Conservation (phyloP, 129 eudicot genomes). For the Arctium lappa region DNA sequence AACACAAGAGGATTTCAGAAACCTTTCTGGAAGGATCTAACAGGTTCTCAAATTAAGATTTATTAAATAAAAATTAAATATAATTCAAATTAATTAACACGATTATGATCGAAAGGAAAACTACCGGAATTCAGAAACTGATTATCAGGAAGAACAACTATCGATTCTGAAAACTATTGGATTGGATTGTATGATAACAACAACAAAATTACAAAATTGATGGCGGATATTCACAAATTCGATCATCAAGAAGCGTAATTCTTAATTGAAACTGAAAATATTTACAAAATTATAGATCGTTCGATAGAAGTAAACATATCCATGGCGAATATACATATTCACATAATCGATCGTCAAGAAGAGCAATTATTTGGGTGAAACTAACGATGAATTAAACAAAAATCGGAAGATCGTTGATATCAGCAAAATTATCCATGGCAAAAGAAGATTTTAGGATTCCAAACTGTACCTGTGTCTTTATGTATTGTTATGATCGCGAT, state of each 20-base stretch:
- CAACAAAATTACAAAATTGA: neutral
- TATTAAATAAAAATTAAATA: neutral
- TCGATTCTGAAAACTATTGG: neutral
- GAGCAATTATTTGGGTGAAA: neutral
- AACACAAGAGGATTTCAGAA: neutral
- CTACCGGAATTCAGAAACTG: neutral
- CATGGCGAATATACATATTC: neutral
- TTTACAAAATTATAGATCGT: neutral
- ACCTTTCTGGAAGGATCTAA: constrained; percentile 3
- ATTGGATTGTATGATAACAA: neutral
- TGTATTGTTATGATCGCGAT: neutral
- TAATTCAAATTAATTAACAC: neutral
- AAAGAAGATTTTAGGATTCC: neutral
- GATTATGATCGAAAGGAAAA: neutral
- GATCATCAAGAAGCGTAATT: neutral
- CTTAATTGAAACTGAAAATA: neutral
- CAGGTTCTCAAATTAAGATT: neutral
- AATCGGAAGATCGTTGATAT: neutral
- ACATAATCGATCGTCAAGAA: neutral
- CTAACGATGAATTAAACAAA: neutral
- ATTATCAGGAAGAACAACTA: no score
- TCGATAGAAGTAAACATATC: neutral
- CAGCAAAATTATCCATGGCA: neutral
- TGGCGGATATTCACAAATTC: neutral
- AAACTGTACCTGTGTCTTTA: neutral